A percentile compares a stretch with the other conserved stretches of the same genome.
These are phyloP conservation scores for Colletotrichum melonis DNA, from an alignment of 2,329 filamentous ascomycete species.

Conservation along the genomic window DNA sequence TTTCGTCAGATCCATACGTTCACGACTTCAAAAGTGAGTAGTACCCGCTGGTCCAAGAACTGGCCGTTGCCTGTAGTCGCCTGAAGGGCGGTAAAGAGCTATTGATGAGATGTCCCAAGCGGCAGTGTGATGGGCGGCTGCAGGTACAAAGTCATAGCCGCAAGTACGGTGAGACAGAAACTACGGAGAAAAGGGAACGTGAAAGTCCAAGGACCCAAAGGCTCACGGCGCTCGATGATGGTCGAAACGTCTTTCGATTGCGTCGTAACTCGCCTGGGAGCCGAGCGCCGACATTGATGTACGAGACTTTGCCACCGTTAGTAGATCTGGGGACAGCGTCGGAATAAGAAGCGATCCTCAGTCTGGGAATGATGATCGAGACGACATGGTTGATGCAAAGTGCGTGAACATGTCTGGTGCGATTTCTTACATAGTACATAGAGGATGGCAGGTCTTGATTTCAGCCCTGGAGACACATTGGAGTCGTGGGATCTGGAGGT, in stretches of 20 bases:
- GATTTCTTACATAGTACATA: not conserved
- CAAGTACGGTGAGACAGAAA: not conserved
- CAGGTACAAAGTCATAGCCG: constrained; percentile 30
- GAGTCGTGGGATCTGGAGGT: constrained; percentile 9
- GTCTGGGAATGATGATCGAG: not conserved
- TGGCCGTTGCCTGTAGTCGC: constrained; percentile 1
- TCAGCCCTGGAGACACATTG: constrained; percentile 18
- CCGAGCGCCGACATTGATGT: not conserved
- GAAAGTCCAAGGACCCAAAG: not conserved
- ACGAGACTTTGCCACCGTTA: not conserved
- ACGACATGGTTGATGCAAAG: not conserved
- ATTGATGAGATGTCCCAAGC: not conserved
- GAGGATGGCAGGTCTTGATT: not conserved
- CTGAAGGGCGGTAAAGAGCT: constrained; percentile 17
- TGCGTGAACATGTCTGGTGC: not conserved
- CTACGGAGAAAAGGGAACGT: not conserved
- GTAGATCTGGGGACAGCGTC: not conserved
- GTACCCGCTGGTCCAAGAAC: not conserved
- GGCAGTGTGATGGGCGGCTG: constrained; percentile 6
- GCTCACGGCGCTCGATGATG: constrained; percentile 5
- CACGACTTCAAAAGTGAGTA: not conserved
- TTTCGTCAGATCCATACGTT: not conserved
- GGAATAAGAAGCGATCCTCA: not conserved
- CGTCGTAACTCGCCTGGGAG: not conserved
- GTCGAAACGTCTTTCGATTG: constrained; percentile 14